Evolutionary conservation across 768 basidiomycete species (phyloP).

Genomic region (Symmetrospora coprosmae): DNA sequence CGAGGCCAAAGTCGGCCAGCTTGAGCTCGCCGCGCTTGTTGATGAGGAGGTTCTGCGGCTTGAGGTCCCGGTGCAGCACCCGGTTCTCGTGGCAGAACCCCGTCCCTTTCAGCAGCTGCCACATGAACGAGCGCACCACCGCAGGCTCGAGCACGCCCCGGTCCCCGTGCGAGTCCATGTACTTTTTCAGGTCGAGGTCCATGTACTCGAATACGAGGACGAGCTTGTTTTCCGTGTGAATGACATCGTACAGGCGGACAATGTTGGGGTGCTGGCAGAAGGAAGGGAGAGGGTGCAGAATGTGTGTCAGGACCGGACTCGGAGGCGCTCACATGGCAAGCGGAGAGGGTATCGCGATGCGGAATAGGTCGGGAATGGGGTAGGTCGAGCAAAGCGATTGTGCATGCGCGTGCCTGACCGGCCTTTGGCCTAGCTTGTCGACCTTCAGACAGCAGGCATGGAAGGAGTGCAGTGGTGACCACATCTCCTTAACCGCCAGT

Average conservation of each 20-base stretch:
- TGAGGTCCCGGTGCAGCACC: constrained; percentile 91
- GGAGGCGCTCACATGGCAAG: too few species aligned
- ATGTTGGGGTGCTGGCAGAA: constrained; percentile 66
- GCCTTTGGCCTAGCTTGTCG: too few species aligned
- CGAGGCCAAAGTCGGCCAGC: constrained; percentile 92
- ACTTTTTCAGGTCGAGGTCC: constrained; percentile 96
- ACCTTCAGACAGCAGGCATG: too few species aligned
- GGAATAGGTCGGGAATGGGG: too few species aligned
- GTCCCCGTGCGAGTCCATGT: constrained; percentile 97
- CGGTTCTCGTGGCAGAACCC: constrained; percentile 98
- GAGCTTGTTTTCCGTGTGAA: constrained; percentile 94
- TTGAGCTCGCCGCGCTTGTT: constrained; percentile 94
- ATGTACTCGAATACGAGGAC: constrained; percentile 97
- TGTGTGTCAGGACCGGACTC: too few species aligned
- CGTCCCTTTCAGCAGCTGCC: constrained; percentile 88
- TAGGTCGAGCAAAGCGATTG: too few species aligned
- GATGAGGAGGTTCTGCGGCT: constrained; percentile 95
- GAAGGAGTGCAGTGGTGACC: neutral
- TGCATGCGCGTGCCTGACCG: too few species aligned
- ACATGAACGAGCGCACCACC: constrained; percentile 91
- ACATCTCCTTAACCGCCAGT: too few species aligned
- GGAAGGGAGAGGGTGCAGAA: neutral
- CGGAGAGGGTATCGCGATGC: too few species aligned
- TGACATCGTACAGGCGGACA: constrained; percentile 93
- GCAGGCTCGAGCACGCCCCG: constrained; percentile 72